Conservation (phyloP, 441 rosid genomes). For the Erodium chrysanthum region DNA sequence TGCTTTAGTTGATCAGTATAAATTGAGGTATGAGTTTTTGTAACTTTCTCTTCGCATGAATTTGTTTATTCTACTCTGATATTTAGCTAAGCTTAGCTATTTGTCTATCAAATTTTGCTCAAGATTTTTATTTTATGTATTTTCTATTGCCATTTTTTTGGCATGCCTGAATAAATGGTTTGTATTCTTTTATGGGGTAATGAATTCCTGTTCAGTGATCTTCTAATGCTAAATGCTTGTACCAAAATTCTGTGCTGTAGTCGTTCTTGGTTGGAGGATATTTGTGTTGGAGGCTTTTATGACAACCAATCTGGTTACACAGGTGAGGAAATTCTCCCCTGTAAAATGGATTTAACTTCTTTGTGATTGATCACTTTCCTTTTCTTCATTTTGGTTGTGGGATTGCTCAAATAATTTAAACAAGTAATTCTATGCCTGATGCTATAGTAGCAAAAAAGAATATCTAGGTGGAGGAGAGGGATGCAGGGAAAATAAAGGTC, state of each 20-base stretch:
- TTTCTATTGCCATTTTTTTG: not conserved
- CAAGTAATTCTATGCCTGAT: not conserved
- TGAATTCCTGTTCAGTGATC: conserved; percentile 12
- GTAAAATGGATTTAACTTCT: not conserved
- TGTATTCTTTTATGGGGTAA: not conserved
- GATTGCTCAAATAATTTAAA: not conserved
- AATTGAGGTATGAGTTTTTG: conserved; percentile 45
- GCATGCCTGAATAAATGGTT: not conserved
- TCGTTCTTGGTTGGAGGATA: conserved; percentile 53
- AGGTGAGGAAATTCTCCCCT: conserved; percentile 33
- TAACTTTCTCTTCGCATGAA: conserved; percentile 13
- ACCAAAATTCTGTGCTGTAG: conserved; percentile 28
- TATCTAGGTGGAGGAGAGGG: no score
- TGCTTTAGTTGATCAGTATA: conserved; percentile 81
- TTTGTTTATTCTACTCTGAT: not conserved
- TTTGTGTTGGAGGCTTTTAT: conserved; percentile 40
- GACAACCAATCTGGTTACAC: conserved; percentile 41
- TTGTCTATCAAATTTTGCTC: not conserved
- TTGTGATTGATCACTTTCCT: not conserved
- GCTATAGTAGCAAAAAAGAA: not conserved
- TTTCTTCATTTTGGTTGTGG: not conserved
- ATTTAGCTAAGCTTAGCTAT: not conserved
- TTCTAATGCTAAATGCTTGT: conserved; percentile 11
- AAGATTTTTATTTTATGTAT: not conserved
- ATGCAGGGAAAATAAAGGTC: no score